These are phyloP conservation scores for Russula vinacea DNA, from an alignment of 768 basidiomycete species.

Conservation along the genomic window DNA sequence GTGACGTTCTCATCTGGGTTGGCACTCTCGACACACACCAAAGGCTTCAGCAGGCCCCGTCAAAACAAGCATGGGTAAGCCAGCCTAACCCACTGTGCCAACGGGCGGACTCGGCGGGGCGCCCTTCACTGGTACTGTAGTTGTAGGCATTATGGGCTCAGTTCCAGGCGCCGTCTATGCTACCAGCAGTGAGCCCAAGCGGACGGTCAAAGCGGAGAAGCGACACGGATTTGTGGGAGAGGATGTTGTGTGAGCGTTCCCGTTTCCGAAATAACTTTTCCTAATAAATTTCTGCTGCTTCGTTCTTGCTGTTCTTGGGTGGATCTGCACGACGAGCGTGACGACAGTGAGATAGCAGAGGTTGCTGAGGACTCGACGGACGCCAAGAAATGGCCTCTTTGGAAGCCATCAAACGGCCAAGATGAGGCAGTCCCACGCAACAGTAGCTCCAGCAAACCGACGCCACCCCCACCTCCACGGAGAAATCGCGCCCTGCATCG, in stretches of 20 bases:
- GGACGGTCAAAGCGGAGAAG: constrained; percentile 64
- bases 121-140: too few relatives aligned
- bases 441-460: constrained; percentile 7
- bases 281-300: constrained; percentile 15
- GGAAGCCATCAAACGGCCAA: constrained; percentile 37
- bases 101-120: too few relatives aligned
- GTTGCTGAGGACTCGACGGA: constrained; percentile 72
- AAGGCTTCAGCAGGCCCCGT: too few relatives aligned
- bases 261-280: neutral
- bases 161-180: constrained; percentile 50
- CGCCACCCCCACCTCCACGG: constrained; percentile 4
- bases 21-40: too few relatives aligned
- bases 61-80: too few relatives aligned
- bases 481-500: constrained; percentile 19
- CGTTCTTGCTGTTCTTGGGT: too few relatives aligned
- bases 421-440: constrained; percentile 26
- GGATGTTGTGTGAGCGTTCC: constrained; percentile 57
- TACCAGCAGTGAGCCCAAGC: constrained; percentile 34
- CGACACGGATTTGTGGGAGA: constrained; percentile 75
- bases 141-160: constrained; percentile 62
- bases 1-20: too few relatives aligned
- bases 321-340: too few relatives aligned
- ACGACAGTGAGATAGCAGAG: constrained; percentile 63
- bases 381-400: constrained; percentile 70
- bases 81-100: too few relatives aligned